Percentiles rank a stretch among this genome's conserved stretches.
Conservation (phyloP, 805 yeast species). For the Candida namnaoensis region DNA sequence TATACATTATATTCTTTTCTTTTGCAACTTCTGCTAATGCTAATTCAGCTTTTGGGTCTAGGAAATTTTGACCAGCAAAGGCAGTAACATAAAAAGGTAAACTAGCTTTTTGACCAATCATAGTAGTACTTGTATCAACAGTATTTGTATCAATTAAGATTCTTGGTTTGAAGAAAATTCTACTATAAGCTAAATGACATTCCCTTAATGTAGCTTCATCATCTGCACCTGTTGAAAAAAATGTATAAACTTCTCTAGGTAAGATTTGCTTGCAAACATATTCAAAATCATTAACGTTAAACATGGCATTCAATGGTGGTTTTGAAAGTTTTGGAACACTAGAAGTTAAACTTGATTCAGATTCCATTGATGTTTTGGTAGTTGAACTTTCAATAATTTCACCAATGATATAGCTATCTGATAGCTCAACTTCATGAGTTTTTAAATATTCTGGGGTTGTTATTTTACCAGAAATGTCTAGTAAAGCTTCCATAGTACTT, state of each 20-base stretch:
- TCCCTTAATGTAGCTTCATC: constrained; percentile 35
- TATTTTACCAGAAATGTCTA: constrained; percentile 19
- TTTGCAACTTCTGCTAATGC: constrained; percentile 27
- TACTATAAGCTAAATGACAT: constrained; percentile 29
- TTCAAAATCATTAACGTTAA: constrained; percentile 30
- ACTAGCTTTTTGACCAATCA: constrained; percentile 30
- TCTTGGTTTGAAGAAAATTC: constrained; percentile 31
- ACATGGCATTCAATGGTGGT: constrained; percentile 24
- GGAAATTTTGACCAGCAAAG: constrained; percentile 33
- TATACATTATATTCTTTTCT: constrained; percentile 31
- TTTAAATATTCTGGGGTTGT: constrained; percentile 10
- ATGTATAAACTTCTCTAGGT: constrained; percentile 28
- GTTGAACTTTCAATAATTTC: background rate
- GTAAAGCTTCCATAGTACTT: constrained; percentile 19
- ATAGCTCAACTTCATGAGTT: constrained; percentile 10
- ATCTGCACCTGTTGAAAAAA: constrained; percentile 37
- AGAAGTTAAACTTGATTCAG: background rate
- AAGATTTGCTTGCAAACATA: constrained; percentile 25
- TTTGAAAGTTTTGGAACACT: constrained; percentile 1
- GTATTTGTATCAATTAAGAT: constrained; percentile 22
- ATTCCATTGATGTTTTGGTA: background rate
- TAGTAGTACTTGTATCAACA: constrained; percentile 28
- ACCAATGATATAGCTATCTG: constrained; percentile 22
- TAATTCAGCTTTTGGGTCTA: constrained; percentile 33
- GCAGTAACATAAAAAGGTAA: constrained; percentile 35